Percentiles rank a stretch among this genome's conserved stretches.
These are phyloP conservation scores for Crucihimalaya himalaica DNA, from an alignment of 345 rosid species.

Conservation along the genomic window DNA sequence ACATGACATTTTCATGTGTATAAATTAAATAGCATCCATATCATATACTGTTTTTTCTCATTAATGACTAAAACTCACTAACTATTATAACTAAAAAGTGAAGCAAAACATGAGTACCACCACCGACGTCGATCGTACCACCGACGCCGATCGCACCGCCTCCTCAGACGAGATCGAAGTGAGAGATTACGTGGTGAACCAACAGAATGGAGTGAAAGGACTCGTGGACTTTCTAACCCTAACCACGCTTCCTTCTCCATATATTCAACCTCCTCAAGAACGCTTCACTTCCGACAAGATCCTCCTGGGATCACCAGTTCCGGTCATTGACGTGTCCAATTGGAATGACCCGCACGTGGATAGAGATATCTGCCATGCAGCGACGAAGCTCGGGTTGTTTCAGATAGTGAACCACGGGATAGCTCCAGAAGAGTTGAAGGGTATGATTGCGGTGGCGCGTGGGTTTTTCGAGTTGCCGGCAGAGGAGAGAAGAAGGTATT, in stretches of 20 bases:
- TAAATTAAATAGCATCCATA: background rate
- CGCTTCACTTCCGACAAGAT: conserved; percentile 39
- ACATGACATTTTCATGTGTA: background rate
- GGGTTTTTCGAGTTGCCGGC: conserved; percentile 43
- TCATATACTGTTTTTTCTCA: background rate
- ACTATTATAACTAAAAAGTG: background rate
- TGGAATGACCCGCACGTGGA: conserved; percentile 28
- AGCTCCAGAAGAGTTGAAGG: conserved; percentile 30
- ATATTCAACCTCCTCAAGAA: conserved; percentile 45
- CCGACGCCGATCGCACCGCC: background rate
- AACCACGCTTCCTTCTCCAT: conserved; percentile 43
- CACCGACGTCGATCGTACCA: background rate
- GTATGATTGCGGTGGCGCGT: conserved; percentile 40
- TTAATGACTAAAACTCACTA: background rate
- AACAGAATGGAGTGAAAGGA: conserved; percentile 51
- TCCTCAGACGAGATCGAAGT: background rate
- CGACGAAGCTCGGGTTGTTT: conserved; percentile 36
- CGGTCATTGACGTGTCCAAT: conserved; percentile 39
- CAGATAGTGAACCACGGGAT: conserved; percentile 44
- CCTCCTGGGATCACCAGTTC: conserved; percentile 26
- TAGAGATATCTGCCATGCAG: conserved; percentile 34
- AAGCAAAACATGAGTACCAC: background rate
- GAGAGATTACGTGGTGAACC: conserved; percentile 48
- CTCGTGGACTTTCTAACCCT: conserved; percentile 36
- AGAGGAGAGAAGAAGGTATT: conserved; percentile 42